Evolutionary conservation across 2,329 filamentous ascomycete genomes (phyloP), one percentile per base, ranked within the genome.

Genomic region (Sclerotinia nivalis): DNA sequence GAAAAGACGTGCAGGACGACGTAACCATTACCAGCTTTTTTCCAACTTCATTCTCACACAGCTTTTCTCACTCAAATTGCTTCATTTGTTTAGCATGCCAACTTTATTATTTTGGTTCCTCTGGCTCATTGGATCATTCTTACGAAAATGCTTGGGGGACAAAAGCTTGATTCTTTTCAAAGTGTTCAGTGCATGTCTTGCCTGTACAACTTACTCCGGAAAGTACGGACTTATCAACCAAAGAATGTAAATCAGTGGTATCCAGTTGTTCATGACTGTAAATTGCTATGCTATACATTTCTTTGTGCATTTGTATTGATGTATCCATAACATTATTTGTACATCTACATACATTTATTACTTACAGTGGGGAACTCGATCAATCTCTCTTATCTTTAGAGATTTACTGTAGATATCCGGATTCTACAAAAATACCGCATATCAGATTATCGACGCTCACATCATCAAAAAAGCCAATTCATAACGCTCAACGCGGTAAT

Each of bases 1-100:
- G 40, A 67, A 54, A 20, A 25, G 54, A n/a, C 40, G 54, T 67
- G 65, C 65, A 67, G 65, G 20, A 60, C 31, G 55, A 34, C 22
- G 28, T 56, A 22, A 49, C 65, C 25, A 28, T 59, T 49, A 25
- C 40, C 54, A 67, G 40, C 40, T 15, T 9, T 25, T 25, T 25
- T 37, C 52, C 52, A 34, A 20, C 49, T 34, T 50, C 31, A 37
- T 15, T 43, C 52, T 56, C 31, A 37, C 31, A n/a, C 54, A 40
- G 12, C 37, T 40, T 2, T 37, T n/a, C 20, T 49, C 28, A 34
- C 25, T n/a, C 43, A n/a, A n/a, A 49, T 49, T 49, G 20, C 59
- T 61, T 43, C 43, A 64, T 62, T 15, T 34, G 28, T 62, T 49
- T 18, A 31, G 25, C 58, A 55, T 34, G 9, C 3, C 20, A 31